Conservation (phyloP, 192 early-diverging fungal genomes). For the Coemansia sp. region DNA sequence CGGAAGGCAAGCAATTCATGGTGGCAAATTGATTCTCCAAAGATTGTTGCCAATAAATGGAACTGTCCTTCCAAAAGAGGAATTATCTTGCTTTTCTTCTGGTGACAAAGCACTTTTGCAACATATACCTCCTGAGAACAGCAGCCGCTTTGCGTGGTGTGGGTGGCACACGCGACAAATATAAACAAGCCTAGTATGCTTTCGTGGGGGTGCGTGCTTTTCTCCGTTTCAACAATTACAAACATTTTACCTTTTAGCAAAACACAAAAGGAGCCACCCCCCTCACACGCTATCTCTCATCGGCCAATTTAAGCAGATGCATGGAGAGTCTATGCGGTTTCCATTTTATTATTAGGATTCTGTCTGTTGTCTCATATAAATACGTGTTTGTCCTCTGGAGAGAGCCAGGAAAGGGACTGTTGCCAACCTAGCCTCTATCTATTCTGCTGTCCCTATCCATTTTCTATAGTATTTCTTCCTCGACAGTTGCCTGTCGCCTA, state of each 20-base stretch:
- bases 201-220: not conserved
- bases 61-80: constrained; percentile 6
- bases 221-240: not conserved
- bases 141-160: not conserved
- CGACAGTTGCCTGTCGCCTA: too few species aligned
- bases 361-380: not conserved
- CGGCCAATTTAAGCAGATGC: not conserved
- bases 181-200: not conserved
- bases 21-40: not conserved
- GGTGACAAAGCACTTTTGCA: not conserved
- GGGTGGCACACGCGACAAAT: constrained; percentile 6
- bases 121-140: not conserved
- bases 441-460: too few species aligned
- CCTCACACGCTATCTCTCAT: constrained; percentile 4
- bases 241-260: not conserved
- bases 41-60: not conserved
- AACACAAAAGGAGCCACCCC: not conserved
- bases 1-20: not conserved
- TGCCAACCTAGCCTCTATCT: not conserved
- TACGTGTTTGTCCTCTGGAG: not conserved
- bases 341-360: not conserved
- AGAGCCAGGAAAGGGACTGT: not conserved
- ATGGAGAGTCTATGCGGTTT: not conserved
- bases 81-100: constrained; percentile 1
- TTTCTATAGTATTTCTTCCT: too few species aligned